These are phyloP conservation scores for Labyrinthula sp. DNA, from an alignment of 352 stramenopile species.

Conservation along the genomic window DNA sequence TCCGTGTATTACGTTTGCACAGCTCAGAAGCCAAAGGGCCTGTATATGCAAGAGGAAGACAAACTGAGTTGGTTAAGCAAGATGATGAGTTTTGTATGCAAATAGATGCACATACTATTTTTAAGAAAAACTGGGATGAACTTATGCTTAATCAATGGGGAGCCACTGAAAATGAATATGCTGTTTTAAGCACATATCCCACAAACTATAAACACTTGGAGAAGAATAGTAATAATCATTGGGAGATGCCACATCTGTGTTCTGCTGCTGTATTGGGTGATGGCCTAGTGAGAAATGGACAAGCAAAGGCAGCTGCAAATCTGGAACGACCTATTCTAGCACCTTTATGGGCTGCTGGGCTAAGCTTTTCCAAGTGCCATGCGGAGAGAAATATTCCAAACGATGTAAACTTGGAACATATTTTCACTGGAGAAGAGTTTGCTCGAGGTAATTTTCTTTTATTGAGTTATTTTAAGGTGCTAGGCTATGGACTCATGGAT, in stretches of 20 bases:
- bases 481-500: slow-evolving; percentile 53
- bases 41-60: slow-evolving; percentile 40
- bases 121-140: slow-evolving; percentile 49
- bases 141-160: slow-evolving; percentile 49
- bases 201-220: slow-evolving; percentile 44
- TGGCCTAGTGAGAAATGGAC: slow-evolving; percentile 35
- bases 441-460: too few species aligned
- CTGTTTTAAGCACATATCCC: slow-evolving; percentile 52
- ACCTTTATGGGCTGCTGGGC: slow-evolving; percentile 52
- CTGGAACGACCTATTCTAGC: slow-evolving; percentile 48
- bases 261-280: slow-evolving; percentile 42
- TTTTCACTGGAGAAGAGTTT: slow-evolving; percentile 66
- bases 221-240: slow-evolving; percentile 31
- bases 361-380: slow-evolving; percentile 56
- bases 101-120: slow-evolving; percentile 60
- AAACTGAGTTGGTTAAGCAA: slow-evolving; percentile 38
- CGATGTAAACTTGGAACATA: slow-evolving; percentile 46
- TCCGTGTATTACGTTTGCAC: slow-evolving; percentile 39
- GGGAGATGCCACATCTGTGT: slow-evolving; percentile 53
- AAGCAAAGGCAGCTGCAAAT: slow-evolving; percentile 39
- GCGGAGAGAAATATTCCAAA: slow-evolving; percentile 52
- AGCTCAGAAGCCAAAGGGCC: slow-evolving; percentile 40
- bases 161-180: slow-evolving; percentile 51
- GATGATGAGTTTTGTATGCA: slow-evolving; percentile 63
- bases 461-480: too few species aligned